A percentile compares a stretch with the other conserved stretches of the same genome.
phyloP scores from a whole-genome alignment of 2,329 filamentous ascomycete genomes.

The Apiospora rasikravindrae region DNA sequence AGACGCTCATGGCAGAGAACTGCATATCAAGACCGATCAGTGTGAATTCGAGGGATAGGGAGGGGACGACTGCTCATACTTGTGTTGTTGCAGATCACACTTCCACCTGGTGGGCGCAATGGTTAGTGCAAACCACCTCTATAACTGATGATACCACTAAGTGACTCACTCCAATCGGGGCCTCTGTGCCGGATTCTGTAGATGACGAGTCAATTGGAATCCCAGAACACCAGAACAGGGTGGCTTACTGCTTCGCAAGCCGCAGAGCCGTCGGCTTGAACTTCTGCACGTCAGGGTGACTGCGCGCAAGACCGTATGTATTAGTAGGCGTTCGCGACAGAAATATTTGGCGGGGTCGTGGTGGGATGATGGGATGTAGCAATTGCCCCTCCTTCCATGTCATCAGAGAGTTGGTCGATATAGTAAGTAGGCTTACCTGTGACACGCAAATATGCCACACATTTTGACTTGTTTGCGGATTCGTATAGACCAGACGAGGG shows the following conservation, averaged over 20 bases:
- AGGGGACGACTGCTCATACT: conserved; percentile 63
- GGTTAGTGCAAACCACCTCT: conserved; percentile 27
- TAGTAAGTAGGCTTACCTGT: conserved; percentile 66
- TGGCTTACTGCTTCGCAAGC: conserved; percentile 88
- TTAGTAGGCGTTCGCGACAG: conserved; percentile 20
- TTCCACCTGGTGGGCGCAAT: conserved; percentile 69
- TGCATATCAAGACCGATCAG: conserved; percentile 46
- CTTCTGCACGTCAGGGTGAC: conserved; percentile 91
- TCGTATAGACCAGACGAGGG: neutral
- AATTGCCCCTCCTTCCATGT: conserved; percentile 43
- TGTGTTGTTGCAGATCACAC: conserved; percentile 86
- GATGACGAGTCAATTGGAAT: conserved; percentile 46
- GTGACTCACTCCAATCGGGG: conserved; percentile 93
- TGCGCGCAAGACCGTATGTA: conserved; percentile 36
- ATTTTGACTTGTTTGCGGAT: conserved; percentile 61
- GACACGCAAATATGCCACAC: conserved; percentile 98
- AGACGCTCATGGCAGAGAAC: conserved; percentile 97
- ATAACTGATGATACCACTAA: neutral
- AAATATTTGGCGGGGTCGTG: conserved; percentile 92
- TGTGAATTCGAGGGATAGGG: neutral
- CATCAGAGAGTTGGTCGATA: neutral
- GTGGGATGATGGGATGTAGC: conserved; percentile 27
- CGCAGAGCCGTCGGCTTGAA: conserved; percentile 95
- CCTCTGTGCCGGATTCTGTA: conserved; percentile 89
- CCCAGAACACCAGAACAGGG: conserved; percentile 18